Evolutionary conservation across 2,329 filamentous ascomycete genomes (phyloP).

Genomic region (Nannizzia gypsea): DNA sequence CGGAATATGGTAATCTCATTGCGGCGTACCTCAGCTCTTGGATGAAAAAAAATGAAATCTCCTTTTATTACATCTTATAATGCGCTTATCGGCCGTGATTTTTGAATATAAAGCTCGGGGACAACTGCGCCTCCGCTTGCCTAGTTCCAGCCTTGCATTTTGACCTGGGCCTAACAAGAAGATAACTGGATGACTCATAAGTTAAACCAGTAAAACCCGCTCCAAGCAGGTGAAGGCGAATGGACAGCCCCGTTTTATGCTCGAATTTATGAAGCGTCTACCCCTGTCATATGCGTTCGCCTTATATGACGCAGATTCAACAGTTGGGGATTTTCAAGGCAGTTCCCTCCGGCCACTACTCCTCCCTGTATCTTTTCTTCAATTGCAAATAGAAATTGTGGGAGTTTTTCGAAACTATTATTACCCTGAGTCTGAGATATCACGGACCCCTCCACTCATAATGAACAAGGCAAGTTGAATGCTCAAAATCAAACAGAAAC

Average conservation of each 20-base stretch:
- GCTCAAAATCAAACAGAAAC: not conserved
- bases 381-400: not conserved
- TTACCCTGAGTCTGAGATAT: not conserved
- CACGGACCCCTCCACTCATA: not conserved
- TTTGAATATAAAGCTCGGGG: not conserved
- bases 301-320: not conserved
- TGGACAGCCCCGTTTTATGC: not conserved
- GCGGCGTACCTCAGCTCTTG: not conserved
- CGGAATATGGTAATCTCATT: not conserved
- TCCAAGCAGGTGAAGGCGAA: not conserved
- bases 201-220: not conserved
- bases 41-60: not conserved
- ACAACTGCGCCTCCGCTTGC: not conserved
- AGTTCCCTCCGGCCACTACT: not conserved
- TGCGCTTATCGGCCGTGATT: not conserved
- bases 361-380: not conserved
- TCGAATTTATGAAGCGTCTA: not conserved
- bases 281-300: not conserved
- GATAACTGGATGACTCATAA: not conserved
- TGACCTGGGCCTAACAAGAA: not conserved
- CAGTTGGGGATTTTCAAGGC: not conserved
- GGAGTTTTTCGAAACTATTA: not conserved
- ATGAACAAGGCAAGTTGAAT: not conserved
- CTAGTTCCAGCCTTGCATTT: not conserved
- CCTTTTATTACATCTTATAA: not conserved